Percentiles rank a stretch among this genome's conserved stretches.
These are phyloP conservation scores for Cladosporium cucumerinum DNA, from an alignment of 2,329 filamentous ascomycete species.

Conservation along the genomic window DNA sequence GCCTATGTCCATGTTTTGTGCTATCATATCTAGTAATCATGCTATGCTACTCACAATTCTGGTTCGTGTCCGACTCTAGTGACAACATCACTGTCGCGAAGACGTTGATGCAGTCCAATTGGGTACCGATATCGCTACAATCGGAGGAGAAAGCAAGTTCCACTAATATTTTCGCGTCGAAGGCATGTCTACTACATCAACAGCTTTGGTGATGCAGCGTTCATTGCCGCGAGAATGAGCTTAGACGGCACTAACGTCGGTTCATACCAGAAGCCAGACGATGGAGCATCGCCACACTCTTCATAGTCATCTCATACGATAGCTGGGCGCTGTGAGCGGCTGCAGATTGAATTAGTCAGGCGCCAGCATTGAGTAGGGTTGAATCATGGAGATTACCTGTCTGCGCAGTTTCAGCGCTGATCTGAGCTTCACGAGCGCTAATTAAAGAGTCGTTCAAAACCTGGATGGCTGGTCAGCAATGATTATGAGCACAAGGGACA, in stretches of 20 bases:
- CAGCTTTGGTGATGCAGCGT: neutral
- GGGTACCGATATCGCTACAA: neutral
- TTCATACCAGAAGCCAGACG: slow-evolving; percentile 14
- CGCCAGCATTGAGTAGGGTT: neutral
- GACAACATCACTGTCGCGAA: neutral
- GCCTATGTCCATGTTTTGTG: neutral
- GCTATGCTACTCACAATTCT: neutral
- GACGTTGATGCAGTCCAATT: neutral
- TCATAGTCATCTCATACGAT: slow-evolving; percentile 29
- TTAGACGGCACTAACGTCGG: slow-evolving; percentile 5
- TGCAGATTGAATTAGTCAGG: neutral
- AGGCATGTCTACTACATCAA: neutral
- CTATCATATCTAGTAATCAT: neutral
- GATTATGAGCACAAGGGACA: neutral
- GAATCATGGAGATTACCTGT: neutral
- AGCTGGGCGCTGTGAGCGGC: slow-evolving; percentile 27
- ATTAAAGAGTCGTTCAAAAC: slow-evolving; percentile 28
- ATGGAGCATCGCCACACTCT: slow-evolving; percentile 30
- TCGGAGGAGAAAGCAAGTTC: neutral
- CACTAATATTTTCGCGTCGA: neutral
- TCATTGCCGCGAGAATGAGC: neutral
- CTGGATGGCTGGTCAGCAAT: slow-evolving; percentile 13
- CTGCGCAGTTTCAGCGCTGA: slow-evolving; percentile 27
- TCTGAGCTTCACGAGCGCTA: slow-evolving; percentile 27
- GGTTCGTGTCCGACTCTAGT: neutral